Base-by-base conservation (phyloP, 345 rosid species). In the Kernera saxatilis region DNA sequence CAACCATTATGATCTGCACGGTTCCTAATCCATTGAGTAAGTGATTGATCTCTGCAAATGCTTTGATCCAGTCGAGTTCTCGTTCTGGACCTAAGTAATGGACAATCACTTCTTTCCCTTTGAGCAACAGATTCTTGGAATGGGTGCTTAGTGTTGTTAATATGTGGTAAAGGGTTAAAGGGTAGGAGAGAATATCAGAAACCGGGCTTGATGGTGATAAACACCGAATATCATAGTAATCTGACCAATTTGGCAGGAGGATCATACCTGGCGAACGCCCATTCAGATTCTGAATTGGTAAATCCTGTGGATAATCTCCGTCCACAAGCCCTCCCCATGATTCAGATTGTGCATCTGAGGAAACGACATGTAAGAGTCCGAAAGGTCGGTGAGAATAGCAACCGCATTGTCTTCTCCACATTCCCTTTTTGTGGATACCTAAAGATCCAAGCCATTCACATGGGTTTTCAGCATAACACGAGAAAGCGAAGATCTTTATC, bases 361-460 rank as follows among this genome's bases (percentile, higher is more conserved):
- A 58, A 25, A 58, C n/a, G 67, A 54, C 14, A 77, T 23, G 80
- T 60, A 83, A 79, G 69, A 82, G 85, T 18, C 86, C 88, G 6
- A 79, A 82, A 14, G 83, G 83, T 40, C 59, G 67, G 64, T 81
- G 85, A 58, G 84, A 79, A 63, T 84, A 82, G 75, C 88, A 82
- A 71, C 67, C 10, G 17, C 86, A 86, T 70, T 84, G 85, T 67
- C 85, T 79, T 71, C 86, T 84, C 90, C 91, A 84, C 88, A 84
- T 82, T 27, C 88, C 86, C 72, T 71, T 82, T 73, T 82, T 82
- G 60, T 86, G 90, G 62, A 84, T 45, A 4, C 82, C 84, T 32
- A 79, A 61, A 27, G 86, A 78, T 64, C 74, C 83, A 30, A 82
- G 86, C 84, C 88, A 84, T 69, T 77, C 70, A 69, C 90, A 86